Base-by-base conservation (phyloP, 2,329 filamentous ascomycete genomes). In the Myotisia sp. region DNA sequence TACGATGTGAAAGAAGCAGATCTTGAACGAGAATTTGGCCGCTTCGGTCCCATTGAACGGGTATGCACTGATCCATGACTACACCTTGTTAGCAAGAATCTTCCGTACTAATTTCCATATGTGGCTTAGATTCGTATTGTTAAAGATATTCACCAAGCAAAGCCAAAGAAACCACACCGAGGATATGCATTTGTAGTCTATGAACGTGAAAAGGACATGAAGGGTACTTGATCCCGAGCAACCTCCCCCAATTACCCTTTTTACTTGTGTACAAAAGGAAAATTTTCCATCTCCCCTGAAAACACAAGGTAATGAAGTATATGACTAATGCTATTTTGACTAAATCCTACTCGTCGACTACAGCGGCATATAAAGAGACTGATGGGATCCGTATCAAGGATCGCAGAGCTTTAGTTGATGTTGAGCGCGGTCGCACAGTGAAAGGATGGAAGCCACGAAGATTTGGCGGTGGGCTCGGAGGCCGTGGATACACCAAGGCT, bases 111-210 rank as follows among this genome's bases (percentile, higher is more conserved):
- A 40, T 34, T 40, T 37, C 18, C 44, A 34, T 24, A 45, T n/a
- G 38, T 20, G 38, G 9, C 21, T 21, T 45, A 90, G 82, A 92
- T 93, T 50, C 83, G 87, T 42, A 83, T 93, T 47, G 74, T 94
- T 46, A 74, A 74, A 49, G 79, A 92, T 54, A 77, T 75, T 3
- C 74, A 82, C 37, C 80, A 78, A 50, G 71, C 73, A 50, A 84
- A 86, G 62, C 77, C 82, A 54, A 79, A 79, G 53, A 85, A 85
- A 63, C 64, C 77, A 33, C 82, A 92, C 52, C 71, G 79, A 50
- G 90, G 90, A 42, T 98, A 98, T 59, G 90, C 84, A 41, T 98
- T 98, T 54, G 79, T 98, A 47, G 83, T 95, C 36, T 98, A 87
- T 55, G 87, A 95, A 61, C 79, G 83, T 57, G 90, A 95, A 63